Conservation (phyloP, 1,284 basidiomycete species). For the Ceratobasidium sp. region DNA sequence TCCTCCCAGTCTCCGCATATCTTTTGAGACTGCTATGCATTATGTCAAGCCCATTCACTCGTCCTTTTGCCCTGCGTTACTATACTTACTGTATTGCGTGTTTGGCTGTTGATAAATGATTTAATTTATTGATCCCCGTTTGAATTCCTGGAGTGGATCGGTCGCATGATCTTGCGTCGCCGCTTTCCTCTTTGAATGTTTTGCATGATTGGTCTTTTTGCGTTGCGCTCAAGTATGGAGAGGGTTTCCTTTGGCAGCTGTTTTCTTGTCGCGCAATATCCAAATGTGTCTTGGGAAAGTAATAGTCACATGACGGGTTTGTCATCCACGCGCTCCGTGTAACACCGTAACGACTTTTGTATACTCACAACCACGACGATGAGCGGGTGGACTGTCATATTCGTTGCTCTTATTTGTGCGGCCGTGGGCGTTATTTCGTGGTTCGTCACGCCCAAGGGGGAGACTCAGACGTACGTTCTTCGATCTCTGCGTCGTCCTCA, state of each 20-base stretch:
- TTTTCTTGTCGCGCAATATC: no score
- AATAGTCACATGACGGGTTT: no score
- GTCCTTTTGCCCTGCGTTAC: not conserved
- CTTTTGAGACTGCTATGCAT: not conserved
- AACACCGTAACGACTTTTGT: constrained; percentile 3
- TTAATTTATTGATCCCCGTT: constrained; percentile 33
- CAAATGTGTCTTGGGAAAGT: no score
- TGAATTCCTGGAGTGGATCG: no score
- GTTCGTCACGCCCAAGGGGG: constrained; percentile 81
- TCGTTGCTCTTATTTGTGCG: constrained; percentile 62
- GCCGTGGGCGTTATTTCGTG: constrained; percentile 74
- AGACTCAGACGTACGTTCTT: constrained; percentile 82
- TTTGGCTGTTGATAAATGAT: constrained; percentile 12
- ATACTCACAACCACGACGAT: constrained; percentile 39
- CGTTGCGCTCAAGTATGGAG: no score
- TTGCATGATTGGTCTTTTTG: no score
- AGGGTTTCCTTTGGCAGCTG: not conserved
- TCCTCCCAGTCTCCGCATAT: not conserved
- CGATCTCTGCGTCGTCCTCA: no score
- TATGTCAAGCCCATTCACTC: not conserved
- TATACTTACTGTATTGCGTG: constrained; percentile 23
- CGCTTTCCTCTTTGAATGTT: no score
- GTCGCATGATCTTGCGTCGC: no score
- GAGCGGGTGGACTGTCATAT: constrained; percentile 63
- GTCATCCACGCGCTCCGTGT: no score